Base-by-base conservation (phyloP, 2,329 filamentous ascomycete genomes). In the Leptodontidium sp. region DNA sequence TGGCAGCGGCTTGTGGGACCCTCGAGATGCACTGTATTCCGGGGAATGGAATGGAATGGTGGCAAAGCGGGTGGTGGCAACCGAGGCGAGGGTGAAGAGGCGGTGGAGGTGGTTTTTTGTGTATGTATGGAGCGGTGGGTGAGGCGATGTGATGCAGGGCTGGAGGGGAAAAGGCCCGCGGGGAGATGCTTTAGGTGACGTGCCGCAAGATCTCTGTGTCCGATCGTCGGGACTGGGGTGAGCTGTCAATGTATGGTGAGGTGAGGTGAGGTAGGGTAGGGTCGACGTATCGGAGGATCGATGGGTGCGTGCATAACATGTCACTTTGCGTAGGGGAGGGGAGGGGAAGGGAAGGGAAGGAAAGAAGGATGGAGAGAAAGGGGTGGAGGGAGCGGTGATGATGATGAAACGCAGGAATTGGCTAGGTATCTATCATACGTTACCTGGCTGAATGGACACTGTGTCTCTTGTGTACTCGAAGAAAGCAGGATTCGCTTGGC, bases 121-220 rank as follows among this genome's bases (percentile, higher is more conserved):
- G 45, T n/a, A n/a, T n/a, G 45, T n/a, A 49, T 49, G 17, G 45
- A 49, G 17, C n/a, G 21, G 21, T 26, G 35, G 11, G 38, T 21
- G 35, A 59, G n/a, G 38, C 57, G n/a, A 59, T 40, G 38, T 45
- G 57, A 59, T 59, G 57, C 38, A 40, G 38, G 38, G 35, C 11
- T 29, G 15, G 38, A 17, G 21, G 21, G 21, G 21, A 50, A 63
- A 63, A 63, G 61, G 61, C 61, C 61, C 57, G 57, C 57, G 57
- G 35, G 15, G 38, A 59, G 38, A 4, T 58, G 32, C 21, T 7
- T 64, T 12, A 7, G n/a, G 15, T 29, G 49, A 38, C n/a, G 35
- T 64, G 61, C 55, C 35, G 55, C 62, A 29, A 67, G 65, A 67
- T 67, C 65, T 62, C 40, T 55, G 65, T 67, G 65, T 63, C 59